Conservation (phyloP, 805 yeast species). For the Maudiozyma turicensis region DNA sequence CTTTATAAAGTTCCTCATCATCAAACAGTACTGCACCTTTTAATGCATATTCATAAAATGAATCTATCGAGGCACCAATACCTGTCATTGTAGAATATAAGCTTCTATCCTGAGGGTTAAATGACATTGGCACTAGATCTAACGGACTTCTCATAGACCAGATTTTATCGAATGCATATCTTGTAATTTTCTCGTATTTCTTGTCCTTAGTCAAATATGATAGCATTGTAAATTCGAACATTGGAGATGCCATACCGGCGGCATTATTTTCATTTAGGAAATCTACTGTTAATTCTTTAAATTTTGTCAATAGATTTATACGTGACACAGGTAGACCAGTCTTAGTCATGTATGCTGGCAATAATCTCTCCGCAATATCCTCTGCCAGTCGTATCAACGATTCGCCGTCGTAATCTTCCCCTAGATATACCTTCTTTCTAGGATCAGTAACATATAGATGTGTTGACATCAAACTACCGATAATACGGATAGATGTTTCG, state of each 20-base stretch:
- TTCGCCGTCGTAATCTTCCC: slow-evolving; percentile 48
- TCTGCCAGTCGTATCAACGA: slow-evolving; percentile 60
- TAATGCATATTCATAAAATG: slow-evolving; percentile 80
- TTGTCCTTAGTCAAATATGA: slow-evolving; percentile 68
- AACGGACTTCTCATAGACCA: slow-evolving; percentile 59
- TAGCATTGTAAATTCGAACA: slow-evolving; percentile 69
- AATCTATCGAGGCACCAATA: slow-evolving; percentile 84
- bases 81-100: slow-evolving; percentile 63
- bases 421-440: slow-evolving; percentile 31
- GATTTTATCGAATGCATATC: slow-evolving; percentile 52
- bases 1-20: slow-evolving; percentile 38
- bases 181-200: slow-evolving; percentile 53
- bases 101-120: slow-evolving; percentile 46
- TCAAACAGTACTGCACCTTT: slow-evolving; percentile 68
- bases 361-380: slow-evolving; percentile 62
- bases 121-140: slow-evolving; percentile 68
- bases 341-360: slow-evolving; percentile 59
- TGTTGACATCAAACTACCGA: slow-evolving; percentile 74
- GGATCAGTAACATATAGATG: slow-evolving; percentile 60
- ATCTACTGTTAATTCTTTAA: slow-evolving; percentile 33
- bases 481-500: slow-evolving; percentile 70
- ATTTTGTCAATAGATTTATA: slow-evolving; percentile 44
- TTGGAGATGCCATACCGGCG: slow-evolving; percentile 79
- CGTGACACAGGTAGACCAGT: slow-evolving; percentile 72
- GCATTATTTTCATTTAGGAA: slow-evolving; percentile 64